These are phyloP conservation scores for Plicaturopsis crispa DNA, from an alignment of 768 basidiomycete genomes.

Conservation along the genomic window DNA sequence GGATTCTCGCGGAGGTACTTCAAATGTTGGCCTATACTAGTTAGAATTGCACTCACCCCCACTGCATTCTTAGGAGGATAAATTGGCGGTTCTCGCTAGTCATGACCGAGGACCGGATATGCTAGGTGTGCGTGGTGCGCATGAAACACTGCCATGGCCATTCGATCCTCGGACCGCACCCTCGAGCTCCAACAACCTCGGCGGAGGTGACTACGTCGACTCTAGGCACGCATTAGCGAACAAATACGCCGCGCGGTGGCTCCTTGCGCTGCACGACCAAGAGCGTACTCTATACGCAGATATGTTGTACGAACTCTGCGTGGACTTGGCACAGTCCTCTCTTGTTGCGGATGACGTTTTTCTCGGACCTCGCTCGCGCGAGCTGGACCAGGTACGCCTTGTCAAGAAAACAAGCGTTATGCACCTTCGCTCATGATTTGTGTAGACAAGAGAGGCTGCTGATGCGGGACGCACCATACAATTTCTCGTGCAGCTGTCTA, in stretches of 20 bases:
- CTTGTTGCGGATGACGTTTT: slow-evolving; percentile 9
- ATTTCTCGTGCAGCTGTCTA: slow-evolving; percentile 53
- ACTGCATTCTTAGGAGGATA: slow-evolving; percentile 56
- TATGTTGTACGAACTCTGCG: slow-evolving; percentile 45
- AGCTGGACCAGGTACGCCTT: not conserved
- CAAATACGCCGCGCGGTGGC: slow-evolving; percentile 60
- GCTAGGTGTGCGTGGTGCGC: slow-evolving; percentile 53
- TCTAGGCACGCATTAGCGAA: slow-evolving; percentile 44
- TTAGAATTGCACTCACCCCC: too few species aligned
- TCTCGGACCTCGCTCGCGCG: slow-evolving; percentile 1
- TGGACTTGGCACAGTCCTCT: slow-evolving; percentile 33
- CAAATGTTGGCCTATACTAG: too few species aligned
- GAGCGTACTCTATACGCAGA: slow-evolving; percentile 45
- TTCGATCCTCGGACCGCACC: slow-evolving; percentile 21
- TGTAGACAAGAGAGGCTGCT: not conserved
- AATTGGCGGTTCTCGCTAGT: slow-evolving; percentile 56
- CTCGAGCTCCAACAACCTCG: slow-evolving; percentile 41
- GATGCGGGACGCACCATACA: not conserved
- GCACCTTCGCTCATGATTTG: not conserved
- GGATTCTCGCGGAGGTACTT: slow-evolving; percentile 74
- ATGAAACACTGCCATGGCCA: slow-evolving; percentile 52
- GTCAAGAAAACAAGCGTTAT: not conserved
- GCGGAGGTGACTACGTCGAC: slow-evolving; percentile 66
- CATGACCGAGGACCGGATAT: slow-evolving; percentile 58
- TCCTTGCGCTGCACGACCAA: slow-evolving; percentile 59